Percentiles rank a stretch among this genome's conserved stretches.
Conservation (phyloP, 1,284 basidiomycete species). For the Ustilago sp. region DNA sequence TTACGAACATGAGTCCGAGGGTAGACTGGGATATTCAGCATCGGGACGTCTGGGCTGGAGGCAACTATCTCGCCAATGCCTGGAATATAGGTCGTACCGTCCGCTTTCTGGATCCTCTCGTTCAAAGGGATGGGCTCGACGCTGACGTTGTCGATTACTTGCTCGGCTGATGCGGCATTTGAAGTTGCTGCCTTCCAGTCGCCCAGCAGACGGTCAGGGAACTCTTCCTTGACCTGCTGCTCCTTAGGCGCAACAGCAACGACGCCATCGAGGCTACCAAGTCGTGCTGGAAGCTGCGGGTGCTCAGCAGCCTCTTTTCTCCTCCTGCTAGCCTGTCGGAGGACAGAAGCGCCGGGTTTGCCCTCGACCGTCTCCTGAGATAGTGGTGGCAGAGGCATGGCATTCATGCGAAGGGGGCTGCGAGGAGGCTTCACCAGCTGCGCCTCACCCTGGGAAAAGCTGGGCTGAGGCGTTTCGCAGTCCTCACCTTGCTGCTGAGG, state of each 20-base stretch:
- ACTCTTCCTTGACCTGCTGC: slow-evolving; percentile 29
- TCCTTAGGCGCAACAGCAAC: slow-evolving; percentile 39
- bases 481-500: slow-evolving; percentile 16
- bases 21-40: slow-evolving; percentile 10
- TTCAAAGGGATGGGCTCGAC: slow-evolving; percentile 35
- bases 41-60: slow-evolving; percentile 23
- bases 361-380: slow-evolving; percentile 9
- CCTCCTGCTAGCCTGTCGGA: slow-evolving; percentile 30
- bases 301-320: slow-evolving; percentile 18
- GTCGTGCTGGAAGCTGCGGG: slow-evolving; percentile 26
- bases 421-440: neutral
- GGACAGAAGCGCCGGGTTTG: slow-evolving; percentile 11
- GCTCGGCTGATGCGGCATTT: neutral
- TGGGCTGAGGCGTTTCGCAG: slow-evolving; percentile 20
- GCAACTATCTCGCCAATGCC: slow-evolving; percentile 46
- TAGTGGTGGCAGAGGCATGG: slow-evolving; percentile 34
- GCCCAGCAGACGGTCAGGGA: slow-evolving; percentile 37
- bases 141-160: neutral
- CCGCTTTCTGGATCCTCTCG: slow-evolving; percentile 18
- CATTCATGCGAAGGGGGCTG: slow-evolving; percentile 28
- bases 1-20: slow-evolving; percentile 16
- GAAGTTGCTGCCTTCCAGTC: slow-evolving; percentile 30
- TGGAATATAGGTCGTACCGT: slow-evolving; percentile 27
- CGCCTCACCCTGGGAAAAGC: neutral
- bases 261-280: slow-evolving; percentile 30